These are phyloP conservation scores for Amaranthus cruentus DNA, from an alignment of 148 eudicot genomes.

Conservation along the genomic window DNA sequence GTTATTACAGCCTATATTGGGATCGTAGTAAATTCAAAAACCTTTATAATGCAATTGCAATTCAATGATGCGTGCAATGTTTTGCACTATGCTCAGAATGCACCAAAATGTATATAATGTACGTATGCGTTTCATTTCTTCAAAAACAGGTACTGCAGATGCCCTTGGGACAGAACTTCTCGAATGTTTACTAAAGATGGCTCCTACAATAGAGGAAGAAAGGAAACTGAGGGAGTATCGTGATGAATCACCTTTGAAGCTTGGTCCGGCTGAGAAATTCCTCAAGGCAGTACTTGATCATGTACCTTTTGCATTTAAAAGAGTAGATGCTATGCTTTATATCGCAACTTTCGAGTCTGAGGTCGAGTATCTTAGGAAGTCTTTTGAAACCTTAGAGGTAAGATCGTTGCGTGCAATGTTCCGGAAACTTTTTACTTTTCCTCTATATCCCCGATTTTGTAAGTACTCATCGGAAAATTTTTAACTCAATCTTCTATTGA, in stretches of 20 bases:
- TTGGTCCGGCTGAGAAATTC: constrained; percentile 85
- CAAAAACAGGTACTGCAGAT: constrained; percentile 60
- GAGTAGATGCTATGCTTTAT: constrained; percentile 87
- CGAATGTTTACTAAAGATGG: constrained; percentile 83
- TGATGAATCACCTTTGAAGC: constrained; percentile 61
- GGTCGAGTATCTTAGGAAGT: constrained; percentile 66
- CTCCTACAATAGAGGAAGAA: constrained; percentile 85
- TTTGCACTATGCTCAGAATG: too few species aligned
- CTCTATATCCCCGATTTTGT: not conserved
- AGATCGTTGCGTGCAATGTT: not conserved
- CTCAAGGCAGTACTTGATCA: constrained; percentile 64
- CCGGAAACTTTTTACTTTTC: not conserved
- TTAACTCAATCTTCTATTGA: not conserved
- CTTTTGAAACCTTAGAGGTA: constrained; percentile 81
- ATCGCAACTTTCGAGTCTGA: constrained; percentile 80
- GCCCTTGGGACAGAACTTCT: constrained; percentile 75
- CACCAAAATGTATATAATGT: not conserved
- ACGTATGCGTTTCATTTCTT: not conserved
- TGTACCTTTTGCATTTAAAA: constrained; percentile 77
- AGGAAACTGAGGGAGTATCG: constrained; percentile 53
- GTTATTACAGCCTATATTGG: too few species aligned
- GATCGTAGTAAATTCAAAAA: not conserved
- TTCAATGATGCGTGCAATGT: not conserved
- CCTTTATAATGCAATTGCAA: not conserved
- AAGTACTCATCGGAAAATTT: not conserved